Percentiles rank a stretch among this genome's conserved stretches.
phyloP scores from a whole-genome alignment of 2,329 filamentous ascomycete genomes.

The Alternaria brassicae region DNA sequence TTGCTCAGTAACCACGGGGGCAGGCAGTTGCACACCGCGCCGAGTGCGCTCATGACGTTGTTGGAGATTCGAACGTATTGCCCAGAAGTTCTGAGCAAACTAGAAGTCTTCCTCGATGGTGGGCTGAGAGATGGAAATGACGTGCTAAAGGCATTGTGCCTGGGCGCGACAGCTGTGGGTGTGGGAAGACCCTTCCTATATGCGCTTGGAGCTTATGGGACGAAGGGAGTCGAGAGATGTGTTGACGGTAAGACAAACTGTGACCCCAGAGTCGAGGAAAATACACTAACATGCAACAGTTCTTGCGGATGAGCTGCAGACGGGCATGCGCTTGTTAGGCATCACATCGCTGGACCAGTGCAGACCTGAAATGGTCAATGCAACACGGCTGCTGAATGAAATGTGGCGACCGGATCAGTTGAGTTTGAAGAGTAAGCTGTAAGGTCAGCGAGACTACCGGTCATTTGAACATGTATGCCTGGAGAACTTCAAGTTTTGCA shows the following conservation, averaged over 20 bases:
- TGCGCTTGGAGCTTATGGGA: slow-evolving; percentile 49
- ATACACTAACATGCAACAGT: slow-evolving; percentile 37
- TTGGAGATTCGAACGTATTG: slow-evolving; percentile 49
- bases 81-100: slow-evolving; percentile 45
- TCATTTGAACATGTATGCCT: background rate
- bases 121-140: slow-evolving; percentile 50
- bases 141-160: slow-evolving; percentile 49
- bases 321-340: slow-evolving; percentile 71
- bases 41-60: slow-evolving; percentile 47
- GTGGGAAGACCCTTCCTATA: slow-evolving; percentile 51
- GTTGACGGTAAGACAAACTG: slow-evolving; percentile 44
- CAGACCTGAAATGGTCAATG: slow-evolving; percentile 67
- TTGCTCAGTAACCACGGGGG: slow-evolving; percentile 63
- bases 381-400: slow-evolving; percentile 43
- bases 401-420: slow-evolving; percentile 44
- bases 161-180: slow-evolving; percentile 51
- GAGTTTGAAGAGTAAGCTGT: slow-evolving; percentile 35
- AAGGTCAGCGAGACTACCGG: background rate
- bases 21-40: slow-evolving; percentile 57
- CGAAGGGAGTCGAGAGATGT: slow-evolving; percentile 46
- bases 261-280: background rate
- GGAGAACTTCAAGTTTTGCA: background rate
- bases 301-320: slow-evolving; percentile 66
- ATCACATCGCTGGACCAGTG: slow-evolving; percentile 67
- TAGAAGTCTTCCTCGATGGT: slow-evolving; percentile 50